These are phyloP conservation scores for Alectoria sarmentosa DNA, from an alignment of 495 filamentous ascomycete species.

Conservation along the genomic window DNA sequence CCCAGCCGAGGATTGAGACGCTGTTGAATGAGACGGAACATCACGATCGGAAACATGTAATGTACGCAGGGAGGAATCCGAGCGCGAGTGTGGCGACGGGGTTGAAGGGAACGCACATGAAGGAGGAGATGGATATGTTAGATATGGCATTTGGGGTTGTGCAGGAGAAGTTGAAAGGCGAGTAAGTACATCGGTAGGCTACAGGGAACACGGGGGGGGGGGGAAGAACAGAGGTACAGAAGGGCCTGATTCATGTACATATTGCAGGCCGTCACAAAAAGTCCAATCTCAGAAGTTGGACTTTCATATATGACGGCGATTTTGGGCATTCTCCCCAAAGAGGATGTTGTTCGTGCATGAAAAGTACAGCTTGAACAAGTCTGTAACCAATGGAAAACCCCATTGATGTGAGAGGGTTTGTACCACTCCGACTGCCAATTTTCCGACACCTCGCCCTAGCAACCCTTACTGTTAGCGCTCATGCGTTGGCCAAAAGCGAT, in stretches of 20 bases:
- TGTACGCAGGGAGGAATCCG: constrained; percentile 90
- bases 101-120: constrained; percentile 76
- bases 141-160: constrained; percentile 62
- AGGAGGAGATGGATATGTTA: constrained; percentile 90
- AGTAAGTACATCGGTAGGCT: constrained; percentile 25
- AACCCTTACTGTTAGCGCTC: neutral
- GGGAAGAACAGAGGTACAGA: neutral
- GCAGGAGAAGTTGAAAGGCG: constrained; percentile 52
- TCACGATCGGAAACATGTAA: constrained; percentile 88
- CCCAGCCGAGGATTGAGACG: constrained; percentile 93
- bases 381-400: too few species aligned
- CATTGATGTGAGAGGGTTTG: too few species aligned
- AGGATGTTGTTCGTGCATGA: neutral
- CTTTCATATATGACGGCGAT: neutral
- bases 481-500: neutral
- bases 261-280: neutral
- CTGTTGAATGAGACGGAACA: constrained; percentile 83
- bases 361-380: too few species aligned
- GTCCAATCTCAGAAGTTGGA: neutral
- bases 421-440: neutral
- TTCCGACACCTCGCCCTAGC: neutral
- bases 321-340: neutral
- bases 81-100: constrained; percentile 91
- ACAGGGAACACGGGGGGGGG: neutral
- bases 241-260: neutral